Conservation (phyloP, 352 stramenopile genomes). For the Pythium phragmitis region DNA sequence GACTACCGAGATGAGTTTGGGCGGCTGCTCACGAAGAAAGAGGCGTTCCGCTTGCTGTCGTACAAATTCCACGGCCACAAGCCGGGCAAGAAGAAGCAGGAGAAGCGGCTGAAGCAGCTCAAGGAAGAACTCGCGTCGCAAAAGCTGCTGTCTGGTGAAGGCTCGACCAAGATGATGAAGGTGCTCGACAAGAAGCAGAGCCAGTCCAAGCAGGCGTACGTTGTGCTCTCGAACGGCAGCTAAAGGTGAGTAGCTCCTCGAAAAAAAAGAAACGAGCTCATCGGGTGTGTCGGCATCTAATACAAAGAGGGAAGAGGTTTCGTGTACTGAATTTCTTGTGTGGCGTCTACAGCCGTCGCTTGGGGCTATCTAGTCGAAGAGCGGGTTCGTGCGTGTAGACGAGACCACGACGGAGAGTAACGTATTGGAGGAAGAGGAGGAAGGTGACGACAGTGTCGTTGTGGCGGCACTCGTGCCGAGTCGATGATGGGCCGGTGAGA, state of each 20-base stretch:
- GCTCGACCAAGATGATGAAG: constrained; percentile 84
- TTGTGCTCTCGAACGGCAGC: constrained; percentile 73
- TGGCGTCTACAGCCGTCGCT: neutral
- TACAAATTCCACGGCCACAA: constrained; percentile 99
- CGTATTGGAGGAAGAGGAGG: constrained; percentile 24
- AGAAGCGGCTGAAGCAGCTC: constrained; percentile 91
- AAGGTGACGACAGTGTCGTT: constrained; percentile 5
- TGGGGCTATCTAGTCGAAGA: constrained; percentile 42
- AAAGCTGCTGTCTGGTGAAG: constrained; percentile 74
- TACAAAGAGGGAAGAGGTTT: constrained; percentile 10
- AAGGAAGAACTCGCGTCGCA: constrained; percentile 80
- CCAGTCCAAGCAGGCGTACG: constrained; percentile 74
- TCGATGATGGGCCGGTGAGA: neutral
- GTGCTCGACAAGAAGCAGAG: constrained; percentile 85
- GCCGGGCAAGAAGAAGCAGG: constrained; percentile 97
- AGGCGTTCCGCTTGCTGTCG: constrained; percentile 97
- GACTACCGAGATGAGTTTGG: constrained; percentile 98
- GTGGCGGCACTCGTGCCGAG: constrained; percentile 12
- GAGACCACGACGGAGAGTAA: constrained; percentile 65
- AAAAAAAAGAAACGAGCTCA: too few relatives aligned
- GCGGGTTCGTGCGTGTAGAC: constrained; percentile 55
- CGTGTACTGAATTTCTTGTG: constrained; percentile 9
- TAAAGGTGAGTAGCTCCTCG: constrained; percentile 27
- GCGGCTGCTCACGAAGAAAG: constrained; percentile 95
- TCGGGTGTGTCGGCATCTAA: constrained; percentile 1